A percentile compares a stretch with the other conserved stretches of the same genome.
These are phyloP conservation scores for Neurospora africana DNA, from an alignment of 495 filamentous ascomycete genomes.

Conservation along the genomic window DNA sequence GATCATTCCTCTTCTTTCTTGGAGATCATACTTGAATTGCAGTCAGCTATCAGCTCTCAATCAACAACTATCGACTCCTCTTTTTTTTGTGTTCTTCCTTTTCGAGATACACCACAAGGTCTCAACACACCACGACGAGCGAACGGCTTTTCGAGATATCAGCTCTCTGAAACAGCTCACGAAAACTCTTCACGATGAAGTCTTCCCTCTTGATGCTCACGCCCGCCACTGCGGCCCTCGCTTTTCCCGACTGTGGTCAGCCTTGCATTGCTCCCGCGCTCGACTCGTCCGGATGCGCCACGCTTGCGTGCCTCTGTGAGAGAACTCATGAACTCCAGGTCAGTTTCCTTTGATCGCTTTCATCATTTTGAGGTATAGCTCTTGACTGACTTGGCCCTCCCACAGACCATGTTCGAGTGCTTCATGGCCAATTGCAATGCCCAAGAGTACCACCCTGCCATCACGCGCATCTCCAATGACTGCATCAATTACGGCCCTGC, in stretches of 20 bases:
- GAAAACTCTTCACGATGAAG: slow-evolving; percentile 11
- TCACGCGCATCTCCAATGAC: slow-evolving; percentile 7
- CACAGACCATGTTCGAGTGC: slow-evolving; percentile 14
- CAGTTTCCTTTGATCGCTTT: background rate
- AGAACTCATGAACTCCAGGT: slow-evolving; percentile 11
- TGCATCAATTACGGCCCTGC: slow-evolving; percentile 35
- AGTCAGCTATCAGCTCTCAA: slow-evolving; percentile 1
- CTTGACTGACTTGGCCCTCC: background rate
- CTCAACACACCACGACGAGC: background rate
- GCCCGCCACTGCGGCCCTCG: background rate
- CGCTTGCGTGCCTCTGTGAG: slow-evolving; percentile 9
- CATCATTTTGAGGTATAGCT: background rate
- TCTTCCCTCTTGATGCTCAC: slow-evolving; percentile 9
- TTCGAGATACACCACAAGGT: background rate
- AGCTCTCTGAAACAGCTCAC: slow-evolving; percentile 1
- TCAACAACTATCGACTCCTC: background rate
- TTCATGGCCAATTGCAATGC: slow-evolving; percentile 17
- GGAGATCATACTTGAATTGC: slow-evolving; percentile 17
- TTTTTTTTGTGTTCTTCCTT: background rate
- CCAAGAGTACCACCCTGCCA: slow-evolving; percentile 9
- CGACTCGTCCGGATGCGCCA: background rate
- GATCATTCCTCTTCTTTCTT: slow-evolving; percentile 17
- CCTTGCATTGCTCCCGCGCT: slow-evolving; percentile 4
- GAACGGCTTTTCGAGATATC: background rate
- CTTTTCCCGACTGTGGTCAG: slow-evolving; percentile 10